Percentiles rank a stretch among this genome's conserved stretches.
Conservation (phyloP, 1,284 basidiomycete genomes). For the Agaricales sp. region DNA sequence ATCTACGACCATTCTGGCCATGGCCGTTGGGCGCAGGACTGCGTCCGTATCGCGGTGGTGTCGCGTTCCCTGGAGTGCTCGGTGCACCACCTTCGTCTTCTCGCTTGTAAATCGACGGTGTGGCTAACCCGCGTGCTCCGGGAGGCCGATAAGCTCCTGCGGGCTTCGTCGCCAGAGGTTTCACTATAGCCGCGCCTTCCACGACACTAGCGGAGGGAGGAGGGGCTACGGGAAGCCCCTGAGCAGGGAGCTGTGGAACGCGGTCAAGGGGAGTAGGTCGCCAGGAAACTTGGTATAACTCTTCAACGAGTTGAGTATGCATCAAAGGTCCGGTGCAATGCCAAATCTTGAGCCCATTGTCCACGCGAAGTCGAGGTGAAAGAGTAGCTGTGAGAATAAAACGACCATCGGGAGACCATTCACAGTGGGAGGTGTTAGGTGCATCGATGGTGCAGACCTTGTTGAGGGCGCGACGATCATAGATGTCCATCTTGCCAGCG, state of each 20-base stretch:
- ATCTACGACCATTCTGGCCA: conserved; percentile 22
- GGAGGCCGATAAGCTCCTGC: conserved; percentile 87
- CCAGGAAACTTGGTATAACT: conserved; percentile 87
- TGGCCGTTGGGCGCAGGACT: conserved; percentile 15
- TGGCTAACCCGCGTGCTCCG: conserved; percentile 80
- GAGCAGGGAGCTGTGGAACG: conserved; percentile 59
- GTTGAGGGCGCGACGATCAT: conserved; percentile 78
- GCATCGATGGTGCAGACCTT: conserved; percentile 87
- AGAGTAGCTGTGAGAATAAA: conserved; percentile 92
- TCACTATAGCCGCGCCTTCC: conserved; percentile 14
- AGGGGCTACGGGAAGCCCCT: conserved; percentile 67
- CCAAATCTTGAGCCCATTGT: conserved; percentile 96
- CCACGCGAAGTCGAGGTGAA: conserved; percentile 88
- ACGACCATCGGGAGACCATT: conserved; percentile 93
- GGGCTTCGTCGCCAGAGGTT: conserved; percentile 47
- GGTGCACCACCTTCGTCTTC: conserved; percentile 72
- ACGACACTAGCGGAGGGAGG: conserved; percentile 33
- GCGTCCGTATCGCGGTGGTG: conserved; percentile 31
- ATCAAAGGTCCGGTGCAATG: conserved; percentile 84
- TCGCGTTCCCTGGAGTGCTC: conserved; percentile 29
- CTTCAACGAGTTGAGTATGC: conserved; percentile 69
- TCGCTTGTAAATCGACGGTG: conserved; percentile 79
- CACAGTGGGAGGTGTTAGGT: conserved; percentile 87
- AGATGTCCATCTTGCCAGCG: conserved; percentile 87
- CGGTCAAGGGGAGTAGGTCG: conserved; percentile 61